Conservation (phyloP, 2,329 filamentous ascomycete genomes). For the Alternaria arbusti region DNA sequence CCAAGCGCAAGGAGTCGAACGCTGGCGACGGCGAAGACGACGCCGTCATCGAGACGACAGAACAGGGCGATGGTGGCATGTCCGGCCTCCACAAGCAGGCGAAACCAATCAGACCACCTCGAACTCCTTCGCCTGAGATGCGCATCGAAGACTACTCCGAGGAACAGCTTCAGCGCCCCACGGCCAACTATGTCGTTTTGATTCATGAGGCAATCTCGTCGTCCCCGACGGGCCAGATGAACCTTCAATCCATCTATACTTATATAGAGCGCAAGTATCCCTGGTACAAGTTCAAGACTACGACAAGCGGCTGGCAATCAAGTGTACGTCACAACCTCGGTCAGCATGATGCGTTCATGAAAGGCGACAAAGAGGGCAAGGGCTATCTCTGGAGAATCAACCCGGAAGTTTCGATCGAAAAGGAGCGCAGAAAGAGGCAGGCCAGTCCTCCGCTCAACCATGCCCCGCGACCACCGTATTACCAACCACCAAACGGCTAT, state of each 20-base stretch:
- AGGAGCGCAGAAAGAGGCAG: slow-evolving; percentile 60
- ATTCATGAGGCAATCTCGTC: slow-evolving; percentile 68
- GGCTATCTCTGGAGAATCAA: slow-evolving; percentile 69
- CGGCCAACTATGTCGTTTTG: slow-evolving; percentile 67
- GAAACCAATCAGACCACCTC: slow-evolving; percentile 56
- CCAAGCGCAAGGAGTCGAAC: slow-evolving; percentile 47
- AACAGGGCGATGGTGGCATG: slow-evolving; percentile 43
- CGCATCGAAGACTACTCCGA: slow-evolving; percentile 70
- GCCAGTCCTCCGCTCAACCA: slow-evolving; percentile 51
- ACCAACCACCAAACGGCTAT: slow-evolving; percentile 41
- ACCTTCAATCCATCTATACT: slow-evolving; percentile 70
- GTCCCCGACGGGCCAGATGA: slow-evolving; percentile 62
- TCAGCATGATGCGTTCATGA: slow-evolving; percentile 65
- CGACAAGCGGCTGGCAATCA: slow-evolving; percentile 70
- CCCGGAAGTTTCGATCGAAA: slow-evolving; percentile 65
- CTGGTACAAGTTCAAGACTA: slow-evolving; percentile 66
- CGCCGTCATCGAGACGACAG: slow-evolving; percentile 43
- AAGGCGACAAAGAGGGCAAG: slow-evolving; percentile 67
- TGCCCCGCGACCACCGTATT: slow-evolving; percentile 39
- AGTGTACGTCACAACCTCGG: slow-evolving; percentile 70
- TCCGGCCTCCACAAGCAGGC: slow-evolving; percentile 53
- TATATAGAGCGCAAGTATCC: slow-evolving; percentile 68
- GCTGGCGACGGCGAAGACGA: slow-evolving; percentile 46
- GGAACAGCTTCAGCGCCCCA: slow-evolving; percentile 74
- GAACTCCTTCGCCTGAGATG: slow-evolving; percentile 68